A percentile compares a stretch with the other conserved stretches of the same genome.
Evolutionary conservation across 768 basidiomycete species (phyloP).

Genomic region (Russula sp.): DNA sequence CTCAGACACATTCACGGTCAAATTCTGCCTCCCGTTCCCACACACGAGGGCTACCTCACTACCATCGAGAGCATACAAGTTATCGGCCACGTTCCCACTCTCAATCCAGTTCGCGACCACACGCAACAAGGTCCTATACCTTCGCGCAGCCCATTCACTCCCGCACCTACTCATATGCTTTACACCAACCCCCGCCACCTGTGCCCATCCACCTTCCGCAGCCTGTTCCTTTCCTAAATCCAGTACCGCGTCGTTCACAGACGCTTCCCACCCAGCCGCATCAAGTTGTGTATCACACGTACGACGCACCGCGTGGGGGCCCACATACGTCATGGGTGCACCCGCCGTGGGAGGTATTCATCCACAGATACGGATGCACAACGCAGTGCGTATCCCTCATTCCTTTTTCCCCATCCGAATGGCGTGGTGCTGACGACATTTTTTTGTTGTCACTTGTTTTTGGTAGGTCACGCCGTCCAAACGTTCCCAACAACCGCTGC

Average conservation of each 20-base stretch:
- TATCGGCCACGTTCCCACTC: conserved; percentile 20
- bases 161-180: conserved; percentile 27
- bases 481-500: conserved; percentile 24
- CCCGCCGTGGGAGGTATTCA: conserved; percentile 3
- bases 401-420: conserved; percentile 12
- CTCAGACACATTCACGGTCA: conserved; percentile 22
- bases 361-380: conserved; percentile 19
- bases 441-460: conserved; percentile 10
- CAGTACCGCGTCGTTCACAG: conserved; percentile 19
- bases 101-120: conserved; percentile 12
- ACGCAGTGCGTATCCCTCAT: conserved; percentile 15
- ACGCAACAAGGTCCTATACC: conserved; percentile 6
- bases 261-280: conserved; percentile 23
- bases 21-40: conserved; percentile 12
- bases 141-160: conserved; percentile 20
- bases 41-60: conserved; percentile 5
- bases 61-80: neutral
- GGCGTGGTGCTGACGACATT: conserved; percentile 10
- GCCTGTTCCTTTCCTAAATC: neutral
- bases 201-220: conserved; percentile 19
- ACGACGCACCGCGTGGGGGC: conserved; percentile 23
- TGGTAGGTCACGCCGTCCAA: conserved; percentile 17
- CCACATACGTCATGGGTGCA: conserved; percentile 25
- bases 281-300: conserved; percentile 18
- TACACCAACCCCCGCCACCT: conserved; percentile 9